Base-by-base conservation (phyloP, 305 asterid species). In the Andrographis paniculata region DNA sequence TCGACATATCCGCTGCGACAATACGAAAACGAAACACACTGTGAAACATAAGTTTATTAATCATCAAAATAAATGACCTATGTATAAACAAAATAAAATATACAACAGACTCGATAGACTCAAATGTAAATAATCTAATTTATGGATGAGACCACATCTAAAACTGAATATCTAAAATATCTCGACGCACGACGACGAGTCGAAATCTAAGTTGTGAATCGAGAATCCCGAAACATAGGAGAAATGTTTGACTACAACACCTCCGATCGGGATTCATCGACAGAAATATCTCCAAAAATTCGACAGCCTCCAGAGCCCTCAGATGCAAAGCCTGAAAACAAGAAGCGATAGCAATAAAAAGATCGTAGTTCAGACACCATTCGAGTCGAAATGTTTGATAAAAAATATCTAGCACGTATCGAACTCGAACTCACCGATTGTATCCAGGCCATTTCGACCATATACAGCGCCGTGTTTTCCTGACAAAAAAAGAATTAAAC, bases 361-460 rank as follows among this genome's bases (percentile, higher is more conserved):
- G 13, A n/a, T n/a, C n/a, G n/a, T n/a, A n/a, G n/a, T n/a, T n/a
- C n/a, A n/a, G n/a, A n/a, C n/a, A n/a, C n/a, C n/a, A n/a, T n/a
- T n/a, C n/a, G n/a, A n/a, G n/a, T n/a, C 39, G 13, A 33, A 33
- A 8, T 33, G 13, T 8, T 5, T n/a, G 9, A 33, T 33, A 8
- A 8, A 6, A 3, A 33, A 12, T 33, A 33, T 33, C 13, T 33
- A 5, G 39, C 39, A 33, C 2, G 13, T 21, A 69, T 60, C 50
- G 37, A 45, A 56, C 20, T 50, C 50, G n/a, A 58, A 79, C 99
- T 82, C 68, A 87, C 99, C 28, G 82, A 62, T 60, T 74, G 82
- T 42, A 84, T 65, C 79, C 75, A 59, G 48, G 79, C 94, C 94
- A 87, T 85, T 66, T 81, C 95, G 36, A 78, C 97, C 91, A 79